Base-by-base conservation (phyloP, 257 asterid species). In the Parsonsia alboflavescens region DNA sequence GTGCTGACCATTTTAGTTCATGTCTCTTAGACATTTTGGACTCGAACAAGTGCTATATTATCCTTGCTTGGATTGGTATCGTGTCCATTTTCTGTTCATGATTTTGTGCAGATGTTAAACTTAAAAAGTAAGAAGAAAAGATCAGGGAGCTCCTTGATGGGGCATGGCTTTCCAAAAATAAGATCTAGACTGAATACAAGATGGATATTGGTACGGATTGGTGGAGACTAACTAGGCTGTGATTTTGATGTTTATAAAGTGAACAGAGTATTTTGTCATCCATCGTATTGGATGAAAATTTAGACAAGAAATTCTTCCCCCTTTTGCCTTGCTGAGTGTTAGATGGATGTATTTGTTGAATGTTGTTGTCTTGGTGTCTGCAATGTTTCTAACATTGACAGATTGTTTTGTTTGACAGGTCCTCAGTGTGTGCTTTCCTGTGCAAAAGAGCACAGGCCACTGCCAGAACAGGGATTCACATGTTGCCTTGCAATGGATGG, bases 401-500 rank as follows among this genome's bases (percentile, higher is more conserved):
- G 41, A 16, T 26, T 59, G 58, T 66, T 49, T 66, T 84, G n/a
- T 69, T 81, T 73, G 36, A 48, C 85, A 95, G 99, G 99, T 82
- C 97, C 99, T 68, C 97, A 87, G 54, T 95, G 99, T 77, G 91
- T 95, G 81, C 85, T 92, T 75, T 87, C 88, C 48, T 95, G 99
- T 81, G 96, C 99, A 44, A 92, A 92, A 83, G 98, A 95, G 79
- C 91, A 76, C n/a, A 86, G 98, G 79, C 79, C 76, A 76, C 89
- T 92, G 30, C 98, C 99, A 73, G 83, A 81, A 80, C 92, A 85
- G 71, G 96, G 88, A 58, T 95, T 89, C 79, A 92, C 99, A 77
- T 95, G 99, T 84, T 95, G 99, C 87, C 96, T 95, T 83, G 99
- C 96, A 50, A 88, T 95, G 93, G 98, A 95, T 78, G 99, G 98